Base-by-base conservation (phyloP, 257 asterid genomes). In the Thymus mandschuricus region DNA sequence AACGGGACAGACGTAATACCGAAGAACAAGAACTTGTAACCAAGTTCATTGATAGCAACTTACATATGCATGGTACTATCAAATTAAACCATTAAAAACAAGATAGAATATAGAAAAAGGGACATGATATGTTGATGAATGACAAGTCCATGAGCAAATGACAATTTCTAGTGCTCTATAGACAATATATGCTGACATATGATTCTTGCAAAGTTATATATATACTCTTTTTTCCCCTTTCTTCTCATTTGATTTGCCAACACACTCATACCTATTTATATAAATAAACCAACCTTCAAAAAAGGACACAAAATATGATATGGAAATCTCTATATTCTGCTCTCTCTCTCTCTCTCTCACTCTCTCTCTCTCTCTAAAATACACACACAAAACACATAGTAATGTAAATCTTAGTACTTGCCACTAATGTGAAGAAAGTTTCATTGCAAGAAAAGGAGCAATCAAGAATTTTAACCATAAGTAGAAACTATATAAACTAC, bases 121-220 rank as follows among this genome's bases (percentile, higher is more conserved):
- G 10, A 56, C 8, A 38, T 6, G 50, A 21, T 35, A 10, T 38
- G 65, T 67, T 27, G 8, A 65, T 58, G 38, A 21, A 49, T 63
- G 76, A 71, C 72, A 45, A 10, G 44, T 9, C 51, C 49, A 64
- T 15, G 67, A 76, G 69, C 71, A 70, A 59, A 68, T 73, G 78
- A 76, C 82, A 78, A 80, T 71, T 30, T 66, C 52, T 73, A 86
- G 81, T 74, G 79, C 81, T 62, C 21, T 21, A 21, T 21, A 79
- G 85, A 79, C 84, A 81, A 82, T 21, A 21, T 21, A 21, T 84
- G 81, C 84, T 86, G 90, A 84, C 88, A 84, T 74, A 64, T 75
- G 82, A 81, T 75, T 75, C 69, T 60, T 54, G 76, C 82, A 80
- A 81, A 85, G 80, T 64, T 67, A 76, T 72, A 38, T 38, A 4